These are phyloP conservation scores for Musa acuminata DNA, from an alignment of 176 grass and related monocot genomes.

Conservation along the genomic window DNA sequence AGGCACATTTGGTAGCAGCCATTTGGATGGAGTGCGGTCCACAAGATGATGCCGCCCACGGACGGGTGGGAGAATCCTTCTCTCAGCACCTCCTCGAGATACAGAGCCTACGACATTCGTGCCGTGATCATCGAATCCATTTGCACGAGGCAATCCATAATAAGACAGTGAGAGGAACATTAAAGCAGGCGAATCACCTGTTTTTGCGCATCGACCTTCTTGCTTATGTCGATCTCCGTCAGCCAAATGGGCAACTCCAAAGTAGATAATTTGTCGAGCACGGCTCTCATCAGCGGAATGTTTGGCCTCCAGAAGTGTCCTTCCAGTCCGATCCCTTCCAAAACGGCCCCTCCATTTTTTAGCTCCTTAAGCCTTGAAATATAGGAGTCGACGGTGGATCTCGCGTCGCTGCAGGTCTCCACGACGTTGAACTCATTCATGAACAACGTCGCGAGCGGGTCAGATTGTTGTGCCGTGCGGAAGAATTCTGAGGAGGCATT, in stretches of 20 bases:
- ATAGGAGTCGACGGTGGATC: conserved; percentile 79
- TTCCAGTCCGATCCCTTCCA: conserved; percentile 78
- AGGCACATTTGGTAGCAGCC: conserved; percentile 99
- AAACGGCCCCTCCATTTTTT: conserved; percentile 45
- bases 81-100: conserved; percentile 81
- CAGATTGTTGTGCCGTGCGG: conserved; percentile 70
- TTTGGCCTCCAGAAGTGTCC: conserved; percentile 89
- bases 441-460: conserved; percentile 88
- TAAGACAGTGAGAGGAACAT: not conserved
- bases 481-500: conserved; percentile 86
- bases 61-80: conserved; percentile 83
- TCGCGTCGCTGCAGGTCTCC: conserved; percentile 78
- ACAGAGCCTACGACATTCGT: conserved; percentile 35
- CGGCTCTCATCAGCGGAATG: conserved; percentile 73
- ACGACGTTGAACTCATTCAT: conserved; percentile 98
- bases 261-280: conserved; percentile 84
- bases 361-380: conserved; percentile 55
- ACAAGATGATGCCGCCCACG: conserved; percentile 77
- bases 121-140: not conserved
- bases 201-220: conserved; percentile 50
- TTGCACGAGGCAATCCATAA: no score
- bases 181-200: conserved; percentile 22
- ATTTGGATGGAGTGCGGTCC: conserved; percentile 64
- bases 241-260: conserved; percentile 89
- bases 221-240: conserved; percentile 89